Conservation (phyloP, 805 yeast species). For the Starmera caribaea region DNA sequence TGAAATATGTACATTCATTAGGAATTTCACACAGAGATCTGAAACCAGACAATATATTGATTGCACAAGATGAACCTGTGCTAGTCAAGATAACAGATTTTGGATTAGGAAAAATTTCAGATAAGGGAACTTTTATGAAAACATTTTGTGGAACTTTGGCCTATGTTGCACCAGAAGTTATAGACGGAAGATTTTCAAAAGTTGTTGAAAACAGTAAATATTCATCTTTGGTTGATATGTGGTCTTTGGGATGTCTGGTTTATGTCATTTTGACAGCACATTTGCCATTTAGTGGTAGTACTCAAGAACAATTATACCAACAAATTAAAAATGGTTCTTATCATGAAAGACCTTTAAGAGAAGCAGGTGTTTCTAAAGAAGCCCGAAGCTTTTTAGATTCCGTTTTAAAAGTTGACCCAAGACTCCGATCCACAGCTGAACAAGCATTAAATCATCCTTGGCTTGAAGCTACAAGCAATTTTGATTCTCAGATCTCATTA, state of each 20-base stretch:
- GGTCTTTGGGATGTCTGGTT: constrained; percentile 94
- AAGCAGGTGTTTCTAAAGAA: constrained; percentile 51
- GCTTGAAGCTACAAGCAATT: constrained; percentile 32
- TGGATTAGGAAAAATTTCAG: constrained; percentile 89
- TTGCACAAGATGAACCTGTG: constrained; percentile 87
- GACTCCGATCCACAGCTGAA: constrained; percentile 59
- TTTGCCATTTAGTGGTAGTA: constrained; percentile 88
- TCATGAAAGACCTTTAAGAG: constrained; percentile 65
- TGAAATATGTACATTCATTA: constrained; percentile 75
- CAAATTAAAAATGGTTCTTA: constrained; percentile 72
- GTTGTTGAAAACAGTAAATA: constrained; percentile 32
- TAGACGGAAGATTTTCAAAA: constrained; percentile 29
- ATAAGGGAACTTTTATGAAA: constrained; percentile 76
- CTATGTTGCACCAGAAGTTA: constrained; percentile 92
- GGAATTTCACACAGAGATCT: constrained; percentile 96
- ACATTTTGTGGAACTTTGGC: constrained; percentile 98
- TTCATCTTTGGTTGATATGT: constrained; percentile 87
- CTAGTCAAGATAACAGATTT: constrained; percentile 90
- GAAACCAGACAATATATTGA: constrained; percentile 91
- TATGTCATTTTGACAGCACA: constrained; percentile 90
- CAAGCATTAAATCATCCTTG: constrained; percentile 77
- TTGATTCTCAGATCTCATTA: constrained; percentile 38
- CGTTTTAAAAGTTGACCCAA: constrained; percentile 71
- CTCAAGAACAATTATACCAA: constrained; percentile 76
- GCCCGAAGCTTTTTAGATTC: constrained; percentile 67